Percentiles rank a stretch among this genome's conserved stretches.
Conservation (phyloP, 2,329 filamentous ascomycete species). For the Coniochaeta sp. region DNA sequence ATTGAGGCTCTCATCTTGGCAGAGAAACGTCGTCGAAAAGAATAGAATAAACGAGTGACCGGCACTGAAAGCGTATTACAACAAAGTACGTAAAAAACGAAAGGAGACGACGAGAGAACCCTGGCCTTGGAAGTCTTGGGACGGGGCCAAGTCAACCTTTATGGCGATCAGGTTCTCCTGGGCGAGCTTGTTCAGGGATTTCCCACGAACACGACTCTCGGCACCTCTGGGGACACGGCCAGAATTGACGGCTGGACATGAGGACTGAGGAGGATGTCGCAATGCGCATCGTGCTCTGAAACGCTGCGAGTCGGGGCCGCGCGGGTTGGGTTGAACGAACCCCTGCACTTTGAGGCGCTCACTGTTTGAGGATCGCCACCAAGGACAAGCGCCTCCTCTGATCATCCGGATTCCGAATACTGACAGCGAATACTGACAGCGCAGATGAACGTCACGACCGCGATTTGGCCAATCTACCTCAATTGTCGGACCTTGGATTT, state of each 20-base stretch:
- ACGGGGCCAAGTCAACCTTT: slow-evolving; percentile 1
- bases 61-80: slow-evolving; percentile 9
- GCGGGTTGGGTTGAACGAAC: slow-evolving; percentile 3
- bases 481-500: not conserved
- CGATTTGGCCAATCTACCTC: not conserved
- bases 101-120: not conserved
- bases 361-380: slow-evolving; percentile 8
- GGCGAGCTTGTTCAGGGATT: not conserved
- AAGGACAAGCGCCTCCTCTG: slow-evolving; percentile 1
- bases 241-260: not conserved
- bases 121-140: not conserved
- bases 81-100: not conserved
- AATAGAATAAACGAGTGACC: slow-evolving; percentile 14
- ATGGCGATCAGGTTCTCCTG: not conserved
- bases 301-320: slow-evolving; percentile 8
- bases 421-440: not conserved
- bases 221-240: not conserved
- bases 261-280: not conserved
- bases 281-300: slow-evolving; percentile 4
- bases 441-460: not conserved
- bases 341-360: slow-evolving; percentile 6
- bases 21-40: not conserved
- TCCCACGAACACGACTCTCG: not conserved
- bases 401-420: not conserved
- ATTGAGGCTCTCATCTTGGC: slow-evolving; percentile 10